Conservation (phyloP, 1,139 yeast species). For the Sugiyamaella pinicola region DNA sequence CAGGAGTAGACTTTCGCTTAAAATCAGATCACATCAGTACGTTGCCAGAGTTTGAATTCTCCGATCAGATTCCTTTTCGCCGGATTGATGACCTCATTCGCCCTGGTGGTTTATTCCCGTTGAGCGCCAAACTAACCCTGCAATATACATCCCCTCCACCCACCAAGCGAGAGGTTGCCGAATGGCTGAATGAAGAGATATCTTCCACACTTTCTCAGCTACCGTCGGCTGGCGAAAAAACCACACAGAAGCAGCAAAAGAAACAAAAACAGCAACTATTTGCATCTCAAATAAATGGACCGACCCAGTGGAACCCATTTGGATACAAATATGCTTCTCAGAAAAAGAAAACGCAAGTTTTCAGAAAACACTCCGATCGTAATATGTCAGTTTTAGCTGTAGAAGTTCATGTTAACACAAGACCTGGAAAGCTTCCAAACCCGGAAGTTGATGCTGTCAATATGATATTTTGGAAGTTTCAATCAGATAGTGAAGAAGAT, state of each 20-base stretch:
- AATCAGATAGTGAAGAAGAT: slow-evolving; percentile 16
- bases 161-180: slow-evolving; percentile 39
- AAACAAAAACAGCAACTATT: neutral
- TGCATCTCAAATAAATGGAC: slow-evolving; percentile 28
- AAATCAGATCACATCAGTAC: slow-evolving; percentile 35
- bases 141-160: slow-evolving; percentile 46
- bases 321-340: slow-evolving; percentile 30
- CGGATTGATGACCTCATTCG: neutral
- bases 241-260: neutral
- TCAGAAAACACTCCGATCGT: slow-evolving; percentile 8
- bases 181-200: slow-evolving; percentile 38
- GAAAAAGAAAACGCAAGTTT: slow-evolving; percentile 21
- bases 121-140: slow-evolving; percentile 4
- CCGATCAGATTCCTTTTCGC: slow-evolving; percentile 9
- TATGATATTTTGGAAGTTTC: slow-evolving; percentile 62
- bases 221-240: too few species aligned
- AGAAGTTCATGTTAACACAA: slow-evolving; percentile 67
- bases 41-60: slow-evolving; percentile 33
- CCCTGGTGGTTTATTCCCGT: neutral
- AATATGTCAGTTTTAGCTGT: slow-evolving; percentile 56
- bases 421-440: slow-evolving; percentile 58
- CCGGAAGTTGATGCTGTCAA: slow-evolving; percentile 62
- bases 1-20: slow-evolving; percentile 61
- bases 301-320: slow-evolving; percentile 25
- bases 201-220: neutral